Evolutionary conservation across 1,139 yeast species (phyloP).

Genomic region (Yamadazyma aaseri): DNA sequence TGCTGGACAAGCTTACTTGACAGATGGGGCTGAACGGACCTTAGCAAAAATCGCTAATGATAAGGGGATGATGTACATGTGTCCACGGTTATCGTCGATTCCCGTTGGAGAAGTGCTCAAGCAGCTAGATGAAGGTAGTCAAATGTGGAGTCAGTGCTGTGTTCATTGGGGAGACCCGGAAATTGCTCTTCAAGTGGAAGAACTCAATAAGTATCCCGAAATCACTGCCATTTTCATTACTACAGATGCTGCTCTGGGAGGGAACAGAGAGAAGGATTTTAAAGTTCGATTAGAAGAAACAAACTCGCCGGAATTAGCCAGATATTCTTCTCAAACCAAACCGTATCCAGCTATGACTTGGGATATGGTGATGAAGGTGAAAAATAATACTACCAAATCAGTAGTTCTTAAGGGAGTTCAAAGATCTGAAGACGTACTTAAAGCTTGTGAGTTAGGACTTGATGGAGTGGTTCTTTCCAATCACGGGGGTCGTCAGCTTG

Average conservation of each 20-base stretch:
- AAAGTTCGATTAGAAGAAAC: slow-evolving; percentile 14
- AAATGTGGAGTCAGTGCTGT: slow-evolving; percentile 43
- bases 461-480: slow-evolving; percentile 51
- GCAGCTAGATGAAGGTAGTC: slow-evolving; percentile 7
- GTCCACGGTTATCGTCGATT: slow-evolving; percentile 52
- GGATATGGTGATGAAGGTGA: slow-evolving; percentile 18
- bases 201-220: slow-evolving; percentile 18
- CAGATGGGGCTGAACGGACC: slow-evolving; percentile 53
- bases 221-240: slow-evolving; percentile 27
- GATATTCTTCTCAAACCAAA: slow-evolving; percentile 7
- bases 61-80: slow-evolving; percentile 51
- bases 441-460: slow-evolving; percentile 43
- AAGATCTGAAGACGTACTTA: slow-evolving; percentile 47
- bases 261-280: slow-evolving; percentile 26
- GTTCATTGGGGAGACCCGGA: slow-evolving; percentile 33
- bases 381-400: slow-evolving; percentile 22
- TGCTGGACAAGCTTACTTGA: slow-evolving; percentile 54
- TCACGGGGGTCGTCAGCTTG: slow-evolving; percentile 56
- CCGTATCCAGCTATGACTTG: slow-evolving; percentile 15
- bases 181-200: slow-evolving; percentile 14
- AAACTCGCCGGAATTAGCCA: slow-evolving; percentile 9
- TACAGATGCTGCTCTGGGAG: slow-evolving; percentile 24
- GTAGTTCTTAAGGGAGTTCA: slow-evolving; percentile 52
- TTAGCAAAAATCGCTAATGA: slow-evolving; percentile 48
- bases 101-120: slow-evolving; percentile 44